phyloP scores from a whole-genome alignment of 495 filamentous ascomycete genomes.

The Annulohypoxylon maeteangense region DNA sequence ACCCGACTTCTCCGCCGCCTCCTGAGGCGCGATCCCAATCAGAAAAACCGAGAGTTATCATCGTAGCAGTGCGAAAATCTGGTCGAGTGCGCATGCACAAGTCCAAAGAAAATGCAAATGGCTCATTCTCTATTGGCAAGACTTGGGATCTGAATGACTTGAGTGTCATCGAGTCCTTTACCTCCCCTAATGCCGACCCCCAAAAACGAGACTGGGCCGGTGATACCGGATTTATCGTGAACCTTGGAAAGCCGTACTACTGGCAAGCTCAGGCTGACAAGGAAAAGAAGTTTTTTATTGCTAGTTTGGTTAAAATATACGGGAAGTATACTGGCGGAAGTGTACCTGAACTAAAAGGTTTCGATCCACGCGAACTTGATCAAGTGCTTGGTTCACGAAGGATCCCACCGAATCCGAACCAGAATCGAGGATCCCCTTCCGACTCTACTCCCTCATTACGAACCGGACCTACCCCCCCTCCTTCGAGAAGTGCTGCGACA shows the following conservation, averaged over 20 bases:
- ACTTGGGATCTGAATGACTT: slow-evolving; percentile 96
- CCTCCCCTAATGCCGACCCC: slow-evolving; percentile 67
- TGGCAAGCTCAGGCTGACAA: slow-evolving; percentile 92
- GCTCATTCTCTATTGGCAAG: slow-evolving; percentile 96
- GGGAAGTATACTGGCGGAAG: slow-evolving; percentile 93
- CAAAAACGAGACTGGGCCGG: slow-evolving; percentile 81
- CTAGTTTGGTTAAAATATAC: slow-evolving; percentile 92
- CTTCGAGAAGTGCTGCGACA: slow-evolving; percentile 52
- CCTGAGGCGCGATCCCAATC: slow-evolving; percentile 72
- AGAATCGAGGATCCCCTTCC: slow-evolving; percentile 49
- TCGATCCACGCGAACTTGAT: slow-evolving; percentile 81
- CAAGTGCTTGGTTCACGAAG: slow-evolving; percentile 65
- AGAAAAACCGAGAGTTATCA: slow-evolving; percentile 90
- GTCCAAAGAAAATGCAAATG: slow-evolving; percentile 92
- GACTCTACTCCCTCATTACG: slow-evolving; percentile 41
- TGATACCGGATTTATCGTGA: slow-evolving; percentile 86
- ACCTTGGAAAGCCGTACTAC: slow-evolving; percentile 92
- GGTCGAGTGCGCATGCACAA: slow-evolving; percentile 96
- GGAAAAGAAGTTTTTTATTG: slow-evolving; percentile 98
- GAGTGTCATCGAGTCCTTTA: slow-evolving; percentile 79
- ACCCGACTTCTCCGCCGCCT: slow-evolving; percentile 87
- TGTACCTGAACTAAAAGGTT: slow-evolving; percentile 80
- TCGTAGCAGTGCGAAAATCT: slow-evolving; percentile 90
- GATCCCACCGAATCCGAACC: slow-evolving; percentile 45
- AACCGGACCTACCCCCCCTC: slow-evolving; percentile 42